Base-by-base conservation (phyloP, 1,139 yeast genomes). In the Magnusiomyces ingens region DNA sequence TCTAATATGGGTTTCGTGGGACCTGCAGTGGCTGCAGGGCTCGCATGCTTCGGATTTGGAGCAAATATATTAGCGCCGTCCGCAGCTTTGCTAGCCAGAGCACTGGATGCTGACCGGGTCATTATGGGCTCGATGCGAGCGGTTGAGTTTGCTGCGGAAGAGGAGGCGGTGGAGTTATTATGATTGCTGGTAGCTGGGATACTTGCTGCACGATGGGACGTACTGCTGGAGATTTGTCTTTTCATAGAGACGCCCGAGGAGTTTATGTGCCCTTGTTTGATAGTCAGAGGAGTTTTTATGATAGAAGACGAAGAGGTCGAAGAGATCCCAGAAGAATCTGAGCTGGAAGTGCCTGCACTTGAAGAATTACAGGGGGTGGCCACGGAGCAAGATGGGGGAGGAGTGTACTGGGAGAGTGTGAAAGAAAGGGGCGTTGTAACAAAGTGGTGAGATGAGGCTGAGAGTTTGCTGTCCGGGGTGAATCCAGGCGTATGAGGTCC, bases 401-500 rank as follows among this genome's bases (percentile, higher is more conserved):
- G 49, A 15, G 42, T 37, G 21, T 36, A 19, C 35, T 43, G 47
- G 18, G 42, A 43, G 17, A 43, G 22, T 19, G 45, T 18, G 22
- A 43, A 43, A n/a, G 32, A 19, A 13, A 43, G 22, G 22, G 45
- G 45, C 11, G 45, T 43, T 43, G 45, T 19, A 21, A 43, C 15
- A 18, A 21, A 19, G 15, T 43, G 45, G 45, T 43, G 45, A n/a
- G 43, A 40, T 17, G 43, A 17, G 18, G 43, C 18, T 12, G 43
- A 40, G 21, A 21, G 22, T n/a, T 43, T 43, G 29, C 32, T 18
- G n/a, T 43, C 45, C 15, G 45, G 45, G 21, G 43, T 40, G 15
- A 19, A 21, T 10, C 32, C 29, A 18, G 45, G 45, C 2, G 52
- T 29, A 17, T 49, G 48, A 6, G 42, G 52, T 29, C 32, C 32